Base-by-base conservation (phyloP, 495 filamentous ascomycete species). In the Aspergillus kassunensis region DNA sequence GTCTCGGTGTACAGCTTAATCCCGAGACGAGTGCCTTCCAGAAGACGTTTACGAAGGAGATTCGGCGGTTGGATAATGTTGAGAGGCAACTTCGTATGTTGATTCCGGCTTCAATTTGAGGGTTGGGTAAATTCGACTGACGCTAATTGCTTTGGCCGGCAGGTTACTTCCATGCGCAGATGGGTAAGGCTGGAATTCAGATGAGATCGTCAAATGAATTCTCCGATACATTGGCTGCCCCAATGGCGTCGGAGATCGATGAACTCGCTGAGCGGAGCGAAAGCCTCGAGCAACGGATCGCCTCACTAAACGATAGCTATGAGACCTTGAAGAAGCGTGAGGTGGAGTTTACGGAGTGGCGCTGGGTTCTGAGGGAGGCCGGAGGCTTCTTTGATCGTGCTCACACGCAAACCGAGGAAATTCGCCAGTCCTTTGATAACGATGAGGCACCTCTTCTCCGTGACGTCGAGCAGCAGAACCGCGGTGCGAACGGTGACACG, bases 301-400 rank as follows among this genome's bases (percentile, higher is more conserved):
- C 84, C 36, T 91, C 91, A 11, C 73, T 97, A 30, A 97, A 97
- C 60, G 91, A 96, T 61, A 97, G 90, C 74, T 97, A 97, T 69
- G 93, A 99, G 75, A 96, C 89, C 13, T 74, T 99, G 68, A 97
- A 96, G 82, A 95, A 90, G 73, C 84, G 92, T 42, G 93, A 97
- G 75, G 87, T 96, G 49, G 95, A 99, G 73, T 79, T 97, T 56
- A 93, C 86, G 20, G 95, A 99, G 69, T 97, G 91, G 91, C 84
- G 93, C 64, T 96, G 91, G 90, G 93, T 99, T 45, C 69, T 99
- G 53, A 82, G 88, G 49, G 92, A 99, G 74, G 88, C 95, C 39
- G 93, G 93, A 35, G 87, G 89, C 44, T 97, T 99, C 72, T 99
- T 99, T 61, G 93, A 99, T 64, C 81, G 93, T 52, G 91, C 91